Evolutionary conservation across 768 basidiomycete species (phyloP).

Genomic region (Piloderma croceum): DNA sequence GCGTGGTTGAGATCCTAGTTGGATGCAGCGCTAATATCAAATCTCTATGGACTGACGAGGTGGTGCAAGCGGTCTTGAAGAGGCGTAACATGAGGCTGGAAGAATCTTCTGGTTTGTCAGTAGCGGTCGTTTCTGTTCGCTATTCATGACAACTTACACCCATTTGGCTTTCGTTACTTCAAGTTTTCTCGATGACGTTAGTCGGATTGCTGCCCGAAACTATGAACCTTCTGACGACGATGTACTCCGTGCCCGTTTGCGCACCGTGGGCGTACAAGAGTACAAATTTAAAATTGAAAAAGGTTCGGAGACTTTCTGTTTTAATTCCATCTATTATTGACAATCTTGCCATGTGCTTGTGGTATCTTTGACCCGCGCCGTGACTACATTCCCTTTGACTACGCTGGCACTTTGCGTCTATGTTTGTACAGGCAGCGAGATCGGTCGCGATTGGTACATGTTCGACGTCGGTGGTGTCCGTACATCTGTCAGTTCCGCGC

Average conservation of each 20-base stretch:
- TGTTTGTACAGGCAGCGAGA: conserved; percentile 21
- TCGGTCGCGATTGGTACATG: conserved; percentile 59
- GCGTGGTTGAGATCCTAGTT: conserved; percentile 46
- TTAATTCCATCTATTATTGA: too few species aligned
- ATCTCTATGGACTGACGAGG: conserved; percentile 56
- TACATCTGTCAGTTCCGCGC: conserved; percentile 42
- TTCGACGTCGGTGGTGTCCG: conserved; percentile 77
- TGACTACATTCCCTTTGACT: too few species aligned
- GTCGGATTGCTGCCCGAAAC: conserved; percentile 53
- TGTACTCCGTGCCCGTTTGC: conserved; percentile 63
- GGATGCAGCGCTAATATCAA: conserved; percentile 59
- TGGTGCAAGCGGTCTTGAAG: conserved; percentile 44
- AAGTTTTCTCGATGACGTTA: conserved; percentile 66
- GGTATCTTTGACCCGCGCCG: too few species aligned
- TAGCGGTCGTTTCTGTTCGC: conserved; percentile 5
- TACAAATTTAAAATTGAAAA: conserved; percentile 45
- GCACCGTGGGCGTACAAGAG: conserved; percentile 67
- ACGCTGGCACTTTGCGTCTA: too few species aligned
- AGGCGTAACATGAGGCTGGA: conserved; percentile 46
- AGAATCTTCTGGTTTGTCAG: conserved; percentile 67
- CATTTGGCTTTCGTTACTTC: neutral
- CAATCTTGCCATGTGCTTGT: too few species aligned
- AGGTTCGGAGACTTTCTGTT: too few species aligned
- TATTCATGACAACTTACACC: neutral
- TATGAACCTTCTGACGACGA: conserved; percentile 70